These are phyloP conservation scores for Alternaria infectoria DNA, from an alignment of 2,329 filamentous ascomycete species.

Conservation along the genomic window DNA sequence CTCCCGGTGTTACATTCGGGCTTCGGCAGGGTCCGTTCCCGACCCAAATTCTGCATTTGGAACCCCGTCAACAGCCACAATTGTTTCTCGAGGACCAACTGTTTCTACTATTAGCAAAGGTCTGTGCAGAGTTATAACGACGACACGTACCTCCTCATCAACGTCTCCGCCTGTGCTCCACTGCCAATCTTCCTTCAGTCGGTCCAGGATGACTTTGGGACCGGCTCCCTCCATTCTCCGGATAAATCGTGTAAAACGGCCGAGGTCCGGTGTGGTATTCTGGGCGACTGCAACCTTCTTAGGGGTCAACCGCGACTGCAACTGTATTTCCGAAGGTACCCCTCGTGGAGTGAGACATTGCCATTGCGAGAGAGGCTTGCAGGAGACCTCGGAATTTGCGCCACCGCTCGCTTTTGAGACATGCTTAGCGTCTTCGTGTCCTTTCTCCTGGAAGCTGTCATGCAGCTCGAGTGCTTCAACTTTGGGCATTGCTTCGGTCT, in stretches of 20 bases:
- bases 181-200: conserved; percentile 59
- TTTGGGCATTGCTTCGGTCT: conserved; percentile 25
- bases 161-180: conserved; percentile 50
- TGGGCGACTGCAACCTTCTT: conserved; percentile 24
- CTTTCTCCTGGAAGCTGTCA: conserved; percentile 11
- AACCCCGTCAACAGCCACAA: conserved; percentile 68
- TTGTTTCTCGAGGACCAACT: conserved; percentile 61
- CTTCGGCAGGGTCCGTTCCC: conserved; percentile 27
- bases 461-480: conserved; percentile 31
- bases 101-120: conserved; percentile 1
- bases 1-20: conserved; percentile 40
- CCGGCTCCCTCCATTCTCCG: conserved; percentile 62
- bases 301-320: conserved; percentile 21
- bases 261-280: conserved; percentile 35
- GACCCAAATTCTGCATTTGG: conserved; percentile 45
- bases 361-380: conserved; percentile 43
- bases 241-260: conserved; percentile 60
- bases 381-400: conserved; percentile 22
- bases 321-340: conserved; percentile 18
- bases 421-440: conserved; percentile 6
- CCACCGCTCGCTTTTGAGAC: conserved; percentile 17
- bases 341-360: conserved; percentile 37
- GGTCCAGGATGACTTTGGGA: conserved; percentile 59
- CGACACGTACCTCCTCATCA: conserved; percentile 51
- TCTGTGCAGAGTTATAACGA: background rate